Evolutionary conservation across 495 filamentous ascomycete genomes (phyloP).

Genomic region (Neurospora sublineolata): DNA sequence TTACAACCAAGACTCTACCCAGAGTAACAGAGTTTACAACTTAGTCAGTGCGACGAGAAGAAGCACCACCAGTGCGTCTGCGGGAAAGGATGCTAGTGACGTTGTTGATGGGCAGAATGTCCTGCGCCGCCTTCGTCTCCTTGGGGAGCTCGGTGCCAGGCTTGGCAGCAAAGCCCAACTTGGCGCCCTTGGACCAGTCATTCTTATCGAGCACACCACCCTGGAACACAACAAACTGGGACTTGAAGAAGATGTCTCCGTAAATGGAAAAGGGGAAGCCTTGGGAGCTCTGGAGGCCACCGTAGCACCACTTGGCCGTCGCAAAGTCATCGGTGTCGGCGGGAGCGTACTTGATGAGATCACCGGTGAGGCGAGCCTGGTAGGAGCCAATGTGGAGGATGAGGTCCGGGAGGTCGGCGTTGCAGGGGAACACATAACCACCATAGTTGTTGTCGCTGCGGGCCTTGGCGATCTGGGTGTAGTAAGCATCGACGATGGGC

Average conservation of each 20-base stretch:
- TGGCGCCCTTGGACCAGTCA: conserved; percentile 1
- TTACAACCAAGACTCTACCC: not conserved
- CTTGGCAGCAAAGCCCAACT: conserved; percentile 54
- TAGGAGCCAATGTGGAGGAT: conserved; percentile 49
- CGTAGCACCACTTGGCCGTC: conserved; percentile 46
- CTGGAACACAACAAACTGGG: conserved; percentile 70
- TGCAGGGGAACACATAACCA: conserved; percentile 36
- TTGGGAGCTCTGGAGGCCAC: conserved; percentile 52
- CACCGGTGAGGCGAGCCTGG: conserved; percentile 45
- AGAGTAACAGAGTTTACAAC: not conserved
- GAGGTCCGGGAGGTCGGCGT: conserved; percentile 23
- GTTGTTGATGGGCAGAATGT: not conserved
- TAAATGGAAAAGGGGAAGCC: conserved; percentile 62
- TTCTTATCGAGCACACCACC: conserved; percentile 27
- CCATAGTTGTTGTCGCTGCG: conserved; percentile 35
- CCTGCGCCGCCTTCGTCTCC: not conserved
- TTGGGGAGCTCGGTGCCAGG: not conserved
- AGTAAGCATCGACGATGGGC: conserved; percentile 53
- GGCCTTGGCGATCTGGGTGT: conserved; percentile 48
- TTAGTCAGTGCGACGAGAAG: not conserved
- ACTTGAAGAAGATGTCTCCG: conserved; percentile 77
- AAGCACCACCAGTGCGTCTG: not conserved
- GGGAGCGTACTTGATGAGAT: conserved; percentile 49
- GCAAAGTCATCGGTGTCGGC: conserved; percentile 25
- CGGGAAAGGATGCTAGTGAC: not conserved